Evolutionary conservation across 805 yeast genomes (phyloP).

Genomic region (Scheffersomyces coipomensis): DNA sequence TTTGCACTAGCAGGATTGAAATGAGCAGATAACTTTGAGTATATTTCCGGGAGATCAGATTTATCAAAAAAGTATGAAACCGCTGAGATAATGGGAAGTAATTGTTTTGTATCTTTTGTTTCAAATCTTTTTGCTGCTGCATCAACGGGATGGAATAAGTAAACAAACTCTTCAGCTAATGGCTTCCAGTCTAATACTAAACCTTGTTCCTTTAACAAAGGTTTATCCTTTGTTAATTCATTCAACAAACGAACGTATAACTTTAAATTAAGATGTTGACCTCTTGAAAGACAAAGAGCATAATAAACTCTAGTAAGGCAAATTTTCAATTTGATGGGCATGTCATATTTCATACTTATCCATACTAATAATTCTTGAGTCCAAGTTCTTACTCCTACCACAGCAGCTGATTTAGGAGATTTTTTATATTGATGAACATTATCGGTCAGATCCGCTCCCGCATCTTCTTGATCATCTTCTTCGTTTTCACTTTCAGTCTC

Average conservation of each 20-base stretch:
- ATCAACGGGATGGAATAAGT: constrained; percentile 31
- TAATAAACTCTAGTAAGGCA: constrained; percentile 68
- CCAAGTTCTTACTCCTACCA: constrained; percentile 78
- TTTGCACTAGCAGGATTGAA: constrained; percentile 55
- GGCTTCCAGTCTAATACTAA: constrained; percentile 52
- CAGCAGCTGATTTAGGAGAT: constrained; percentile 67
- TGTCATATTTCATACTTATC: constrained; percentile 71
- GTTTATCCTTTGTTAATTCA: constrained; percentile 50
- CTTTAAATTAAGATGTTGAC: constrained; percentile 61
- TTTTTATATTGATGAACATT: constrained; percentile 54
- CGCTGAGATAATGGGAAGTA: constrained; percentile 51
- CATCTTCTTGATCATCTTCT: constrained; percentile 44
- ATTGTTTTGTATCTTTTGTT: constrained; percentile 45
- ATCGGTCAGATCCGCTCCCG: constrained; percentile 33
- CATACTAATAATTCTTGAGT: constrained; percentile 81
- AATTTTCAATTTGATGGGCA: constrained; percentile 67
- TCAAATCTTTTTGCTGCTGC: constrained; percentile 50
- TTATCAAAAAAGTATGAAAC: constrained; percentile 56
- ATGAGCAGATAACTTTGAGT: constrained; percentile 49
- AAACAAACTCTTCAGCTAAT: constrained; percentile 33
- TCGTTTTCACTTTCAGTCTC: constrained; percentile 39
- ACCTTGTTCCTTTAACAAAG: constrained; percentile 37
- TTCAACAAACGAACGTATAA: constrained; percentile 64
- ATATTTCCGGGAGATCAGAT: constrained; percentile 47
- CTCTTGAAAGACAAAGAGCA: constrained; percentile 67